Evolutionary conservation across 805 yeast species (phyloP), one percentile per base, ranked within the genome.

Genomic region (Pichia sporocuriosa): DNA sequence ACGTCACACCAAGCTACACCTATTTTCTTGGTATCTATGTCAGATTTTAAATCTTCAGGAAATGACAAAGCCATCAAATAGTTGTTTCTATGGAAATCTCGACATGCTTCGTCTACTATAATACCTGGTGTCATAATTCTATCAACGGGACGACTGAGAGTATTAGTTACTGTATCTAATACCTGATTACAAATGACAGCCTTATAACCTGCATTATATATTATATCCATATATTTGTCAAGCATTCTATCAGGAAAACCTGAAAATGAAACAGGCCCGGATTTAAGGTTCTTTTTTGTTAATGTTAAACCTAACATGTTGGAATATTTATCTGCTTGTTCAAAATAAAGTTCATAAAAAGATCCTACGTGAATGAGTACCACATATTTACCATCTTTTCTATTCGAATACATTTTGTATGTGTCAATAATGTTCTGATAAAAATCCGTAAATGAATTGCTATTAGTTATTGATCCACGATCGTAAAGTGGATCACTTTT

Each of bases 61-160:
- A 83, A 71, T 7, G 74, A 71, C 12, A 90, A 68, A 4, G 85
- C 73, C 20, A 82, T 66, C 27, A 90, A 63, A 55, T 70, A 87
- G 54, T 88, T 86, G 51, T 84, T 84, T 36, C 75, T 72, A 45
- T 75, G 76, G 43, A 76, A 77, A 56, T 87, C 84, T 54, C 90
- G 65, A 47, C 90, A 80, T 0, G 83, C 78, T 52, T 90, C 97
- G 54, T 86, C 96, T 10, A 90, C 74, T 26, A 90, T 70, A 0
- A 97, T 90, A 0, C 98, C 98, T 0, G 97, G 96, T 0, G 97
- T 82, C 2, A 93, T 77, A 7, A 90, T 76, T 32, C 97, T 67
- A 6, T 86, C 72, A 0, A 93, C 77, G 26, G 84, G 80, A 35
- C 98, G 67, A 32, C 73, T 75, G 17, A 82, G 72, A 29, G 57